Conservation (phyloP, 495 filamentous ascomycete species). For the Penicillium mononematosum region DNA sequence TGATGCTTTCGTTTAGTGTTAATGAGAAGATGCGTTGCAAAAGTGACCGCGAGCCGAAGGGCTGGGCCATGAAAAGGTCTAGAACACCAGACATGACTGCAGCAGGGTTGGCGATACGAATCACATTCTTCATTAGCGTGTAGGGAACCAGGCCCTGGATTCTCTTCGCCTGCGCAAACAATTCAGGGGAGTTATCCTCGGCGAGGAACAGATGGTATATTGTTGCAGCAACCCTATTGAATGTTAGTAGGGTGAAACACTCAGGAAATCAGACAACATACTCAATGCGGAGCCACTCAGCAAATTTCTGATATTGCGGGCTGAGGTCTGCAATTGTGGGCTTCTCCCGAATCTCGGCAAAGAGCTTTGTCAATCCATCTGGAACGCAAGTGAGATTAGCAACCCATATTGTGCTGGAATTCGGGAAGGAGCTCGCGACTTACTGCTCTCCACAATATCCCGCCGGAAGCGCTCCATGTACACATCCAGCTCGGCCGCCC, state of each 20-base stretch:
- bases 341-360: slow-evolving; percentile 88
- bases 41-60: slow-evolving; percentile 83
- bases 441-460: slow-evolving; percentile 76
- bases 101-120: slow-evolving; percentile 92
- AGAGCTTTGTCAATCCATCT: slow-evolving; percentile 91
- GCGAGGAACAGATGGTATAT: slow-evolving; percentile 97
- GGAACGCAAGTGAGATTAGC: slow-evolving; percentile 1
- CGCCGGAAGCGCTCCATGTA: slow-evolving; percentile 90
- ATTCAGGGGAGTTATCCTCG: slow-evolving; percentile 93
- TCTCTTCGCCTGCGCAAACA: slow-evolving; percentile 89
- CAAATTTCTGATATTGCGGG: slow-evolving; percentile 95
- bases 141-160: slow-evolving; percentile 95
- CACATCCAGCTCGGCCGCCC: slow-evolving; percentile 88
- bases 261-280: slow-evolving; percentile 24
- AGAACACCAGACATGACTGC: slow-evolving; percentile 91
- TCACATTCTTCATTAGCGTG: slow-evolving; percentile 89
- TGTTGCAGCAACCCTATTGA: slow-evolving; percentile 74
- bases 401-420: not conserved
- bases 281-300: slow-evolving; percentile 97
- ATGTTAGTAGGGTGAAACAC: slow-evolving; percentile 16
- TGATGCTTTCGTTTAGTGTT: slow-evolving; percentile 88
- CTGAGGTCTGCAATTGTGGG: slow-evolving; percentile 80
- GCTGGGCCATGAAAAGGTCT: slow-evolving; percentile 93
- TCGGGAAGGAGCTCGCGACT: slow-evolving; percentile 27
- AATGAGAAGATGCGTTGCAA: slow-evolving; percentile 91